Evolutionary conservation across 2,329 filamentous ascomycete genomes (phyloP), one percentile per base, ranked within the genome.

Genomic region (Pleoardoris graminearum): DNA sequence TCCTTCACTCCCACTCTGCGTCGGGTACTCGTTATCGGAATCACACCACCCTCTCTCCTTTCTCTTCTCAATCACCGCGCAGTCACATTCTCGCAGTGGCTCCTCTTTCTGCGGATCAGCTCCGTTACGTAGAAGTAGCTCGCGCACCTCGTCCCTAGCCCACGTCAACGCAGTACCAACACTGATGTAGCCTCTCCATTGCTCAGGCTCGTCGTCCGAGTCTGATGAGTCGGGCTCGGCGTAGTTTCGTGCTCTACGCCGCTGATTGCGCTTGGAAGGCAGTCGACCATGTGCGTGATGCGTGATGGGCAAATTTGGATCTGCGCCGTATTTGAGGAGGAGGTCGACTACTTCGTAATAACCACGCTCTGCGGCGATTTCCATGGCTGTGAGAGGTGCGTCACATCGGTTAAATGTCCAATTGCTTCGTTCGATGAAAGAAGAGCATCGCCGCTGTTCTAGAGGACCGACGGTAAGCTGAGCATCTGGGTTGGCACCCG

Each of bases 131-230:
- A 48, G 36, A 14, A 48, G 25, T 3, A 38, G 36, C 22, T 48
- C 23, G 17, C 33, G 29, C 30, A 38, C 45, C 27, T 48, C 33
- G n/a, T 32, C 45, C 12, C 45, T 27, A 7, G 45, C 45, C 45
- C 45, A 48, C 8, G 45, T 25, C 4, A 48, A 16, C 16, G 45
- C 45, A 29, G 33, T 48, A 2, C 27, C 45, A 21, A 48, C 16
- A 11, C 45, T 48, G 12, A 38, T 48, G n/a, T 38, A 48, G 12
- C 45, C 45, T 21, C 39, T 48, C 45, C 45, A 48, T 23, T 48
- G 21, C 33, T 37, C 33, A 19, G 22, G n/a, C 16, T 48, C 33
- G 3, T 38, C 45, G 4, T 48, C 45, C 8, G 33, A 37, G 8
- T 48, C 45, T 10, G 45, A 48, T 6, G 45, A 48, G 6, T 37